Evolutionary conservation across 1,284 basidiomycete genomes (phyloP).

Genomic region (Melampsora americana): DNA sequence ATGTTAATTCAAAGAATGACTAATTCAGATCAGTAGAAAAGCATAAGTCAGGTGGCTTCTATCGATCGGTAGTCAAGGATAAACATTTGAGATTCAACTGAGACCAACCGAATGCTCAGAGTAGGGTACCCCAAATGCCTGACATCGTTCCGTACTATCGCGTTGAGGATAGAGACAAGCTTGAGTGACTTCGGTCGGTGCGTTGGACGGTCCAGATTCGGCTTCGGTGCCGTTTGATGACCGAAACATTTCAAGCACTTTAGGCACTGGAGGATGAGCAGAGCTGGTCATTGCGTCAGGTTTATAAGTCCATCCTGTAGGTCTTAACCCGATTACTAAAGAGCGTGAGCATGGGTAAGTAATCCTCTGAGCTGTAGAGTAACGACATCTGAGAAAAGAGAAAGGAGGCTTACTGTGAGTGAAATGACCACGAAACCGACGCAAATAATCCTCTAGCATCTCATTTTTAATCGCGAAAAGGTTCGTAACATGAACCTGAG

Average conservation of each 20-base stretch:
- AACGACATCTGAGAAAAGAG: background rate
- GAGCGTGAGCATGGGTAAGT: background rate
- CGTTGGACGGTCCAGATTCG: background rate
- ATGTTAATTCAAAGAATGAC: constrained; percentile 43
- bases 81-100: background rate
- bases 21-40: constrained; percentile 4
- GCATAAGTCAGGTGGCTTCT: background rate
- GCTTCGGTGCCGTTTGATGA: background rate
- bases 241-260: background rate
- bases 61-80: background rate
- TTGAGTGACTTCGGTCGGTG: background rate
- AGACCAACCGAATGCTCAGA: constrained; percentile 38
- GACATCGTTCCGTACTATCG: constrained; percentile 7
- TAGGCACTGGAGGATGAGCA: background rate
- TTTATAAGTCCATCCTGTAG: constrained; percentile 38
- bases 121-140: constrained; percentile 34
- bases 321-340: constrained; percentile 38
- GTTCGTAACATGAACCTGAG: constrained; percentile 39
- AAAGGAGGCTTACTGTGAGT: constrained; percentile 3
- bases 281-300: background rate
- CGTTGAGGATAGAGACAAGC: constrained; percentile 11
- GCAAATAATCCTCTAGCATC: constrained; percentile 23
- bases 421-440: constrained; percentile 15
- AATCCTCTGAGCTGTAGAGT: background rate
- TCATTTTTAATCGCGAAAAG: constrained; percentile 19